Evolutionary conservation across 768 basidiomycete species (phyloP).

Genomic region (Leucosporidium yakuticum): DNA sequence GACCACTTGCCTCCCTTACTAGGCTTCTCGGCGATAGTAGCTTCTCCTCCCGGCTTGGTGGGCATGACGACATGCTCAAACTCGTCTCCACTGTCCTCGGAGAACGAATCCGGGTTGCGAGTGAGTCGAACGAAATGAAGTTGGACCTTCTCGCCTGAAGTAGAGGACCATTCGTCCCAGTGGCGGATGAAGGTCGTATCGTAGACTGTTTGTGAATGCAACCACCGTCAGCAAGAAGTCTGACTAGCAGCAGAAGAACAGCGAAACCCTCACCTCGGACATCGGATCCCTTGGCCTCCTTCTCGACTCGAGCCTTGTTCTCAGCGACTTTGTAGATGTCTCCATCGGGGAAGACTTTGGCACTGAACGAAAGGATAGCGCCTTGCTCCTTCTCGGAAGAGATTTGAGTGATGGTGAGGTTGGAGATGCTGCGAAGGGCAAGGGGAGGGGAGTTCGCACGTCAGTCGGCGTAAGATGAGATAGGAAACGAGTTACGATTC

Average conservation of each 20-base stretch:
- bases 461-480: not conserved
- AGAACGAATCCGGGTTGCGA: conserved; percentile 42
- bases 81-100: conserved; percentile 18
- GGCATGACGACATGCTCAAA: conserved; percentile 22
- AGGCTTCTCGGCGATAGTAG: conserved; percentile 6
- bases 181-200: conserved; percentile 66
- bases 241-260: too few species aligned
- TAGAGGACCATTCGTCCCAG: conserved; percentile 65
- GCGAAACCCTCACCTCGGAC: conserved; percentile 3
- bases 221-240: not conserved
- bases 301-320: conserved; percentile 59
- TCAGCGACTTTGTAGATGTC: conserved; percentile 61
- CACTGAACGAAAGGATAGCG: conserved; percentile 73
- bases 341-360: conserved; percentile 70
- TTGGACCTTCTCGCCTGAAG: conserved; percentile 59
- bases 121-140: conserved; percentile 63
- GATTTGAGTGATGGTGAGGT: conserved; percentile 21
- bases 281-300: conserved; percentile 60
- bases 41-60: too few species aligned
- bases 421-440: conserved; percentile 17
- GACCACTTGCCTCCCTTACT: not conserved
- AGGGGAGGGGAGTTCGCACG: not conserved
- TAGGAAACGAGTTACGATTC: not conserved
- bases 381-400: conserved; percentile 46
- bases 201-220: conserved; percentile 48